A percentile compares a stretch with the other conserved stretches of the same genome.
These are phyloP conservation scores for Fusarium sp. DNA, from an alignment of 2,329 filamentous ascomycete species.

Conservation along the genomic window DNA sequence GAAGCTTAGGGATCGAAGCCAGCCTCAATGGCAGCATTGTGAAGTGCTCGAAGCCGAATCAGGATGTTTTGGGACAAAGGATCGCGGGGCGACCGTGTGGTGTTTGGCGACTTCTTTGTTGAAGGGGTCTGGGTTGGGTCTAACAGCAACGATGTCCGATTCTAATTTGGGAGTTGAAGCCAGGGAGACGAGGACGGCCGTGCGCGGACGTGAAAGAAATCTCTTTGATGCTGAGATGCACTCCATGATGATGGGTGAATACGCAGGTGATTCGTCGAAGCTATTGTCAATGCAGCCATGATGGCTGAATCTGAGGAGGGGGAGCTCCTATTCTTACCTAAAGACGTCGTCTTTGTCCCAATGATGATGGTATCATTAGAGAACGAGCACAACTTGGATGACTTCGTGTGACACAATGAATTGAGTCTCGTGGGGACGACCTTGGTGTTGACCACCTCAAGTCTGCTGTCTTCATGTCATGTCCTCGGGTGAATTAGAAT, in stretches of 20 bases:
- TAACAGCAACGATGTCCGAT: background rate
- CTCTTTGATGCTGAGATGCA: constrained; percentile 27
- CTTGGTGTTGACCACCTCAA: constrained; percentile 20
- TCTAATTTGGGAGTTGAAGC: constrained; percentile 22
- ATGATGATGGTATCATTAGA: background rate
- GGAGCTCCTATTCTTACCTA: background rate
- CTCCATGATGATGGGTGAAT: constrained; percentile 15
- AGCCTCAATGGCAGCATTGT: constrained; percentile 24
- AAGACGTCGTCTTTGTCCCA: constrained; percentile 25
- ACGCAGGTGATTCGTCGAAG: background rate
- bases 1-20: constrained; percentile 1
- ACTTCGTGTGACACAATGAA: constrained; percentile 13
- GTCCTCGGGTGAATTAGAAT: constrained; percentile 27
- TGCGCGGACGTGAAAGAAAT: constrained; percentile 1
- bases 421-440: constrained; percentile 1
- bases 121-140: background rate
- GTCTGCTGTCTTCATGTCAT: constrained; percentile 3
- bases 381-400: background rate
- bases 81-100: constrained; percentile 13
- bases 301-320: constrained; percentile 1
- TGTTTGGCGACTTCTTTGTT: constrained; percentile 35
- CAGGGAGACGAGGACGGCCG: background rate
- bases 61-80: constrained; percentile 26
- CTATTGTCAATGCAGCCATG: constrained; percentile 31
- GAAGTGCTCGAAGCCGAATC: constrained; percentile 13